These are phyloP conservation scores for Arthroderma sp. DNA, from an alignment of 2,329 filamentous ascomycete genomes.

Conservation along the genomic window DNA sequence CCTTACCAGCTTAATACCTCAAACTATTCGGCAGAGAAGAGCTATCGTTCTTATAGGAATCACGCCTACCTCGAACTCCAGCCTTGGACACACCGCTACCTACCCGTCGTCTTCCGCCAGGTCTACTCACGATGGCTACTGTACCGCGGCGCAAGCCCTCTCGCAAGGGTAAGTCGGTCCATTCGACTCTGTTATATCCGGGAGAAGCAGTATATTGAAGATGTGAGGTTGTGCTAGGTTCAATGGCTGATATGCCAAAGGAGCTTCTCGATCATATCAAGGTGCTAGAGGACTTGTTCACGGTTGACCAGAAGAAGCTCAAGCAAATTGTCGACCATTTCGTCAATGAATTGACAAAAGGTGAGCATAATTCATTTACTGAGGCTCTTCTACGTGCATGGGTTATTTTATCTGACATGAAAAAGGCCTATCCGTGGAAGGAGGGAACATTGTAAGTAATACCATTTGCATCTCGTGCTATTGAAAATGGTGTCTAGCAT, in stretches of 20 bases:
- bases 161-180: conserved; percentile 54
- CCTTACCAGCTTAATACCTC: too few relatives aligned
- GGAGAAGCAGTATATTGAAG: not conserved
- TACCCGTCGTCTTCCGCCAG: not conserved
- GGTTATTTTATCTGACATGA: conserved; percentile 3
- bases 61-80: too few relatives aligned
- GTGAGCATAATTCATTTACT: conserved; percentile 32
- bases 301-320: conserved; percentile 61
- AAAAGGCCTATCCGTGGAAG: conserved; percentile 67
- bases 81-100: not conserved
- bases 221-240: conserved; percentile 43
- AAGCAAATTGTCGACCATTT: conserved; percentile 89
- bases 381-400: conserved; percentile 1
- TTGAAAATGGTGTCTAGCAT: not conserved
- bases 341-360: conserved; percentile 73
- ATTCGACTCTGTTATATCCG: not conserved
- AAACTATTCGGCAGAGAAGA: too few relatives aligned
- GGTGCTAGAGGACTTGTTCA: conserved; percentile 71
- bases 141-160: conserved; percentile 52
- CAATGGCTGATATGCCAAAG: conserved; percentile 81
- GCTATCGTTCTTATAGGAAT: too few relatives aligned
- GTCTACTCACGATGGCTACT: conserved; percentile 45
- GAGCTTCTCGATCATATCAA: conserved; percentile 71
- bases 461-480: not conserved
- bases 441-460: conserved; percentile 73